A percentile compares a stretch with the other conserved stretches of the same genome.
phyloP scores from a whole-genome alignment of 768 basidiomycete species.

The Russula sp. region DNA sequence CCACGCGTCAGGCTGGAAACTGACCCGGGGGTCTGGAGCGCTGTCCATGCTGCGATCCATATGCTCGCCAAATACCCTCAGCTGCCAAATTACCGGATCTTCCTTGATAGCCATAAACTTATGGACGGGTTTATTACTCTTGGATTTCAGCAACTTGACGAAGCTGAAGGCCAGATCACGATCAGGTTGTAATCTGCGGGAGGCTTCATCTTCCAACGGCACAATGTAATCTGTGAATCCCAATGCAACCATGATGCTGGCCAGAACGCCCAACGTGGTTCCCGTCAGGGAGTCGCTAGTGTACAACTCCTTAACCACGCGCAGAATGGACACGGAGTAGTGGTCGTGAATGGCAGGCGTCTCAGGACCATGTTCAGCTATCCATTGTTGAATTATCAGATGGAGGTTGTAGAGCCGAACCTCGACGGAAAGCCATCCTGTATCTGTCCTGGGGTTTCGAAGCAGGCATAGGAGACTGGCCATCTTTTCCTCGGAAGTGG shows the following conservation, averaged over 20 bases:
- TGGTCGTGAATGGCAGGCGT: slow-evolving; percentile 36
- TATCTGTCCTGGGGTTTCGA: slow-evolving; percentile 39
- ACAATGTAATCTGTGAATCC: slow-evolving; percentile 40
- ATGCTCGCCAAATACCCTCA: slow-evolving; percentile 60
- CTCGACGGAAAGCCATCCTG: slow-evolving; percentile 42
- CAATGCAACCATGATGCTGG: slow-evolving; percentile 35
- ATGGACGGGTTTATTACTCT: slow-evolving; percentile 34
- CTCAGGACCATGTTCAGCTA: slow-evolving; percentile 36
- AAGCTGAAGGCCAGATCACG: slow-evolving; percentile 43
- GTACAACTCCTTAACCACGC: slow-evolving; percentile 40
- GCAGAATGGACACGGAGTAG: slow-evolving; percentile 41
- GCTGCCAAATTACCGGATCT: slow-evolving; percentile 55
- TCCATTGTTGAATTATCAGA: slow-evolving; percentile 46
- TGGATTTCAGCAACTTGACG: slow-evolving; percentile 45
- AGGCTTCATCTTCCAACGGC: slow-evolving; percentile 22
- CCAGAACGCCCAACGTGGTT: slow-evolving; percentile 31
- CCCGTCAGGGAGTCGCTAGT: slow-evolving; percentile 33
- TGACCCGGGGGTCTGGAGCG: slow-evolving; percentile 46
- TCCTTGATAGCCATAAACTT: slow-evolving; percentile 51
- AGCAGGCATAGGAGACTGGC: slow-evolving; percentile 32
- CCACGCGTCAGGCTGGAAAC: slow-evolving; percentile 66
- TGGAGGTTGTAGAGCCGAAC: slow-evolving; percentile 47
- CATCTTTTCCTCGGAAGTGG: slow-evolving; percentile 29
- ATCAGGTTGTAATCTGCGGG: slow-evolving; percentile 20
- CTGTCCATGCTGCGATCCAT: slow-evolving; percentile 72